These are phyloP conservation scores for Syncephalastrum monosporum DNA, from an alignment of 371 early-diverging fungal species.

Conservation along the genomic window DNA sequence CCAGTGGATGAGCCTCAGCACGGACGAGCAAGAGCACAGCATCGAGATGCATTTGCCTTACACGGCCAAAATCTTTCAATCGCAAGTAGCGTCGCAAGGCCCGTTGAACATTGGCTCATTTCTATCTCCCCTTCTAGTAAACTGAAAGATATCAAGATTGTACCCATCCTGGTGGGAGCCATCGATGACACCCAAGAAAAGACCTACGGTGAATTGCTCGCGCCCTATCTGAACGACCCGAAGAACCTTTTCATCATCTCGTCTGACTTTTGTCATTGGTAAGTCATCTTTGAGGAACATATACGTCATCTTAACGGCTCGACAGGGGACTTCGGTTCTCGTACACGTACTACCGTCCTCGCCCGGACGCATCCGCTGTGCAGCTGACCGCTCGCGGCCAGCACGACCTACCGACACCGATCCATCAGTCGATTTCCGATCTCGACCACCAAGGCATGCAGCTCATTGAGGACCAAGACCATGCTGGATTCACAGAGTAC, in stretches of 20 bases:
- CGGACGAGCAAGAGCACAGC: constrained; percentile 93
- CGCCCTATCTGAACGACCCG: constrained; percentile 68
- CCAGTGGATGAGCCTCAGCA: constrained; percentile 51
- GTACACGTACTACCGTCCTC: constrained; percentile 61
- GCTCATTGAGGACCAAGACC: constrained; percentile 62
- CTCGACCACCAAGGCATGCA: constrained; percentile 85
- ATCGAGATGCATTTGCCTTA: constrained; percentile 96
- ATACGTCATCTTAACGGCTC: too few species aligned
- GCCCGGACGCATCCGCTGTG: constrained; percentile 10
- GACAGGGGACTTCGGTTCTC: constrained; percentile 63
- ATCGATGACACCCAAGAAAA: constrained; percentile 56
- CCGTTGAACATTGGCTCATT: background rate
- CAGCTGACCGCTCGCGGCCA: background rate
- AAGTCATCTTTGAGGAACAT: constrained; percentile 4
- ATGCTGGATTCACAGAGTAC: constrained; percentile 65
- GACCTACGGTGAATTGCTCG: constrained; percentile 65
- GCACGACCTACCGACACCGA: constrained; percentile 3
- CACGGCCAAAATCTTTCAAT: constrained; percentile 72
- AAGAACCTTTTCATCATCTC: constrained; percentile 85
- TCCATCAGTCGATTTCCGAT: constrained; percentile 62
- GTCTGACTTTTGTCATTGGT: constrained; percentile 97
- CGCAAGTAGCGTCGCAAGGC: constrained; percentile 32
- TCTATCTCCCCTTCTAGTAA: constrained; percentile 20
- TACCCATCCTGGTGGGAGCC: constrained; percentile 89
- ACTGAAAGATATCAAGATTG: constrained; percentile 60